Evolutionary conservation across 169 alveolate genomes (phyloP).

Genomic region (Eimeria tenella): DNA sequence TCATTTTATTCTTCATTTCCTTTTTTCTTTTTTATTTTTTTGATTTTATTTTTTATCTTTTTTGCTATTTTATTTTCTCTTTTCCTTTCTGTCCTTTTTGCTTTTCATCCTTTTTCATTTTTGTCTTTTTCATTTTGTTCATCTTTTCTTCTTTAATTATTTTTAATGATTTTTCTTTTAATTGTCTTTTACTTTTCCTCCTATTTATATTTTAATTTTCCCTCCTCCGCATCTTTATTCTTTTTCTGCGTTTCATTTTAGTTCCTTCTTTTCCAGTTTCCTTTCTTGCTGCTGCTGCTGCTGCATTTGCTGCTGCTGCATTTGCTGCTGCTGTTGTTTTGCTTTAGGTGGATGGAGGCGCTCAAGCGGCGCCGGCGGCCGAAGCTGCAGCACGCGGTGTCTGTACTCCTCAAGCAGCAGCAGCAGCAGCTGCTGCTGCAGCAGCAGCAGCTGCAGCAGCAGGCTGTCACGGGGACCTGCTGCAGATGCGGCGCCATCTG

Average conservation of each 20-base stretch:
- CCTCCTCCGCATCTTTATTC: neutral
- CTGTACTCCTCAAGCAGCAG: slow-evolving; percentile 14
- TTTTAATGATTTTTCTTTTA: neutral
- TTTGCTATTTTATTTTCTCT: neutral
- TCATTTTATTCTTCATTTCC: neutral
- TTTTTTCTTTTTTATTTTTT: neutral
- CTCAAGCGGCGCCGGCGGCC: slow-evolving; percentile 52
- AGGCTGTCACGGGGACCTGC: slow-evolving; percentile 38
- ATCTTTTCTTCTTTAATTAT: too few relatives aligned
- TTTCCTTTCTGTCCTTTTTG: neutral
- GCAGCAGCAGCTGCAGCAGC: slow-evolving; percentile 15
- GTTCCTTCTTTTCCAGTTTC: too few relatives aligned
- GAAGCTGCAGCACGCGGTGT: slow-evolving; percentile 47
- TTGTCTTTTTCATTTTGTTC: too few relatives aligned
- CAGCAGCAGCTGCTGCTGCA: slow-evolving; percentile 4
- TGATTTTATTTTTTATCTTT: neutral
- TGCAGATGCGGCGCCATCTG: neutral
- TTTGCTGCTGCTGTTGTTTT: neutral
- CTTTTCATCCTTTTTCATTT: neutral
- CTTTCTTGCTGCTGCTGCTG: neutral
- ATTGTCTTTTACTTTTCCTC: neutral
- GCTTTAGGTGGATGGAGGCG: slow-evolving; percentile 56
- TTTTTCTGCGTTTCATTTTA: neutral
- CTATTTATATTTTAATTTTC: neutral
- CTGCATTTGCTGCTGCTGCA: neutral